These are phyloP conservation scores for Garcia nutans DNA, from an alignment of 345 rosid species.

Conservation along the genomic window DNA sequence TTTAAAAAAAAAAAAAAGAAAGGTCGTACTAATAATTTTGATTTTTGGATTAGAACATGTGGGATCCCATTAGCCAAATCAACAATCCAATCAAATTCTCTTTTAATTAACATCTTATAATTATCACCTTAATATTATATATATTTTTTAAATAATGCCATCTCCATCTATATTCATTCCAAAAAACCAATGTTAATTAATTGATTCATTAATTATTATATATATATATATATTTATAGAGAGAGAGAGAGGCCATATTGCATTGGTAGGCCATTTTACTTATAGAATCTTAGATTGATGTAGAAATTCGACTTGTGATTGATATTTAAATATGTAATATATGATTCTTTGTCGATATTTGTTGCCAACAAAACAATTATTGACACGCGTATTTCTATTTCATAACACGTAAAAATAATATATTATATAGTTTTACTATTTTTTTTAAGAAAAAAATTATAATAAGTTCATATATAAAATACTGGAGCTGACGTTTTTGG, in stretches of 20 bases:
- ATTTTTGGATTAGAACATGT: slow-evolving; percentile 9
- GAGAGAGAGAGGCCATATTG: too few relatives aligned
- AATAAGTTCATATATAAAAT: not conserved
- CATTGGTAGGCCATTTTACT: slow-evolving; percentile 23
- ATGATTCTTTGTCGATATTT: slow-evolving; percentile 12
- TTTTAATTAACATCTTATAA: too few relatives aligned
- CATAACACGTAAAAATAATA: slow-evolving; percentile 5
- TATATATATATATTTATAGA: not conserved
- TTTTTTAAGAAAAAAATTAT: not conserved
- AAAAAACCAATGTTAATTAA: not conserved
- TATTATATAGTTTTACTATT: not conserved
- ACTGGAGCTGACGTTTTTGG: not conserved
- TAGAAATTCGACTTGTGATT: slow-evolving; percentile 4
- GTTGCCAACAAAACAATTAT: slow-evolving; percentile 15
- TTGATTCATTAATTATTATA: too few relatives aligned
- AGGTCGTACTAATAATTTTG: slow-evolving; percentile 15
- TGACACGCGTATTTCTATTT: slow-evolving; percentile 14
- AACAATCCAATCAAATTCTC: slow-evolving; percentile 20
- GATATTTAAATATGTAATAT: not conserved
- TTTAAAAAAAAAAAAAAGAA: not conserved
- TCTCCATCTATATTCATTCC: too few relatives aligned
- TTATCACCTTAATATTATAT: too few relatives aligned
- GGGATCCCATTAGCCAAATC: slow-evolving; percentile 25
- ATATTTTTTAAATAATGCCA: too few relatives aligned
- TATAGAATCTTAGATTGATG: slow-evolving; percentile 25